Percentiles rank a stretch among this genome's conserved stretches.
Evolutionary conservation across 2,329 filamentous ascomycete genomes (phyloP).

Genomic region (Talaromyces piceae): DNA sequence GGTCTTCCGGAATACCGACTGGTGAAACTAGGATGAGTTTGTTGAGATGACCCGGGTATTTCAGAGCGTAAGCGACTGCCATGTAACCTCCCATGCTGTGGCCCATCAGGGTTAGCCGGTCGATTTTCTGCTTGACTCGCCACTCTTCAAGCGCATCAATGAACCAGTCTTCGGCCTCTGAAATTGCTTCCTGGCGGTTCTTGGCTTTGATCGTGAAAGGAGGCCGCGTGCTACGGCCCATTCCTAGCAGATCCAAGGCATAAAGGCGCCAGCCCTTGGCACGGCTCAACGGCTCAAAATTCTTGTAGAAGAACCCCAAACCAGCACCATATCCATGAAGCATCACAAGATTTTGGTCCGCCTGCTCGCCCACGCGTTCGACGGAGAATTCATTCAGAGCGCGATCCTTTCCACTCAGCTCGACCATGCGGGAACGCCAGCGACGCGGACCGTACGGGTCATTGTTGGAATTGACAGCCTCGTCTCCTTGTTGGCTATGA

Average conservation of each 20-base stretch:
- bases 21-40: constrained; percentile 94
- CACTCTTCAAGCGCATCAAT: constrained; percentile 94
- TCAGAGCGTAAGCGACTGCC: constrained; percentile 87
- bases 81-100: constrained; percentile 94
- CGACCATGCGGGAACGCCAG: constrained; percentile 81
- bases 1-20: constrained; percentile 90
- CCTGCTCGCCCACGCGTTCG: constrained; percentile 69
- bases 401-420: constrained; percentile 75
- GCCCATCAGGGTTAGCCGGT: constrained; percentile 86
- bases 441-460: constrained; percentile 79
- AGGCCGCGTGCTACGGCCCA: constrained; percentile 82
- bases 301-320: constrained; percentile 96
- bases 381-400: constrained; percentile 90
- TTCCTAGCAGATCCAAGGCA: constrained; percentile 88
- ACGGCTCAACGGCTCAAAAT: constrained; percentile 81
- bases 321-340: constrained; percentile 95
- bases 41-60: constrained; percentile 90
- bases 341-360: constrained; percentile 86
- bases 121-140: constrained; percentile 79
- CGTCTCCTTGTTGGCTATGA: constrained; percentile 35
- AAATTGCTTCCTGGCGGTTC: constrained; percentile 68
- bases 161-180: constrained; percentile 91
- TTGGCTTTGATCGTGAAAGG: constrained; percentile 79
- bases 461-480: constrained; percentile 42
- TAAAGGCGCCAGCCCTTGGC: constrained; percentile 79